Base-by-base conservation (phyloP, 2,329 filamentous ascomycete genomes). In the Hypoxylon sp. region DNA sequence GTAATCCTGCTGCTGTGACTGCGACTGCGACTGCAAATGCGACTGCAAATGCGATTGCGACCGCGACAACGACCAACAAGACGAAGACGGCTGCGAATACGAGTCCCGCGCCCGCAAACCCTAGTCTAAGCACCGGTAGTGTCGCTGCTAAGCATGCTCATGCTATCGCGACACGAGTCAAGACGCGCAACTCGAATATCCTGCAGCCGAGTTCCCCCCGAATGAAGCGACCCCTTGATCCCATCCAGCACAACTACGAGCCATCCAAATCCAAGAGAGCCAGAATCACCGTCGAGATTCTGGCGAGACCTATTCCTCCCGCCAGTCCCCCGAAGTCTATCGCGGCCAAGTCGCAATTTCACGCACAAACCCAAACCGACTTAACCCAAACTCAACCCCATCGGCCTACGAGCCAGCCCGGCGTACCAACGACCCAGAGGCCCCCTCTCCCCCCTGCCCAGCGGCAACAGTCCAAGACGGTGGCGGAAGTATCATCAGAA, bases 201-300 rank as follows among this genome's bases (percentile, higher is more conserved):
- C 63, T 69, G 59, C 64, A 70, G 52, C 69, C 73, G 61, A 67
- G 68, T 56, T 58, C 70, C 53, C 75, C 74, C 65, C 77, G 77
- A 66, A 78, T 74, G 69, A 84, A 84, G 73, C 78, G 82, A 62
- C 74, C 73, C 45, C 76, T 81, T 65, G 79, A 83, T 47, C 60
- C 73, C 48, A 68, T 74, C 53, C 77, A 79, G 45, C 73, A 73
- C 68, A 79, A 83, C 52, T 73, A 77, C 66, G 78, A 81, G 61
- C 70, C 73, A 45, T 66, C 77, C 41, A 75, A 77, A 53, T 69
- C 74, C 51, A 86, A 86, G 73, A 81, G 76, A 70, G 72, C 79
- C 49, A 76, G 79, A 58, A 80, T 85, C 64, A 74, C 80, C 20
- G 80, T 84, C 63, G 82, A 85, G 66, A 82, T 85, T 43, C 71